Conservation (phyloP, 495 filamentous ascomycete species). For the Tuber melanosporum region DNA sequence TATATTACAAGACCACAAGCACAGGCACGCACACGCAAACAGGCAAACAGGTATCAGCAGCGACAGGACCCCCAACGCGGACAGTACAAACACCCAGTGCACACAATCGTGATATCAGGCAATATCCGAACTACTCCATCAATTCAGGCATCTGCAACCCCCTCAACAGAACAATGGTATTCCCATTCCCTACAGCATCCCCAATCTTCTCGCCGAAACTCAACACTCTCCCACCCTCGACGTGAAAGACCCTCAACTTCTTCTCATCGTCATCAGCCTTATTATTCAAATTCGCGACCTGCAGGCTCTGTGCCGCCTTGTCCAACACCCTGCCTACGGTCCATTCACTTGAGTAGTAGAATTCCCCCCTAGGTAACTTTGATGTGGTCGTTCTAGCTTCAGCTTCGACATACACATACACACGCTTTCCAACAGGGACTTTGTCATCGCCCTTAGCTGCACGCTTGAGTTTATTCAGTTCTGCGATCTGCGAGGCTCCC, state of each 20-base stretch:
- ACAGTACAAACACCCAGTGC: not conserved
- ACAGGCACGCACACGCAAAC: not conserved
- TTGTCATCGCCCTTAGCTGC: constrained; percentile 82
- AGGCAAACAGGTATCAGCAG: not conserved
- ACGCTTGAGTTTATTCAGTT: constrained; percentile 69
- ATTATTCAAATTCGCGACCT: constrained; percentile 86
- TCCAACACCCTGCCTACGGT: constrained; percentile 82
- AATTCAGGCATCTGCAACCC: constrained; percentile 60
- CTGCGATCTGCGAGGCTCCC: constrained; percentile 46
- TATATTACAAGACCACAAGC: not conserved
- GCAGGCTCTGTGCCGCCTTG: constrained; percentile 71
- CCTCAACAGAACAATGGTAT: constrained; percentile 81
- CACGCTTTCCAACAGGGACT: constrained; percentile 66
- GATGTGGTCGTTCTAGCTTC: constrained; percentile 69
- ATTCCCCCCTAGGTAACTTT: constrained; percentile 69
- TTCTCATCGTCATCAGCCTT: constrained; percentile 68
- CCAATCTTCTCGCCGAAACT: constrained; percentile 80
- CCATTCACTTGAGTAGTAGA: constrained; percentile 74
- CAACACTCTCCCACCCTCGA: constrained; percentile 77
- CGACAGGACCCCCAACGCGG: not conserved
- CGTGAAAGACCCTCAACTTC: constrained; percentile 77
- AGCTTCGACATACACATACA: constrained; percentile 82
- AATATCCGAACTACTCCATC: constrained; percentile 37
- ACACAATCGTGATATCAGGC: not conserved
- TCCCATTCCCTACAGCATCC: constrained; percentile 62